Base-by-base conservation (phyloP, 108 stramenopile species). In the Conticribra guillardii region DNA sequence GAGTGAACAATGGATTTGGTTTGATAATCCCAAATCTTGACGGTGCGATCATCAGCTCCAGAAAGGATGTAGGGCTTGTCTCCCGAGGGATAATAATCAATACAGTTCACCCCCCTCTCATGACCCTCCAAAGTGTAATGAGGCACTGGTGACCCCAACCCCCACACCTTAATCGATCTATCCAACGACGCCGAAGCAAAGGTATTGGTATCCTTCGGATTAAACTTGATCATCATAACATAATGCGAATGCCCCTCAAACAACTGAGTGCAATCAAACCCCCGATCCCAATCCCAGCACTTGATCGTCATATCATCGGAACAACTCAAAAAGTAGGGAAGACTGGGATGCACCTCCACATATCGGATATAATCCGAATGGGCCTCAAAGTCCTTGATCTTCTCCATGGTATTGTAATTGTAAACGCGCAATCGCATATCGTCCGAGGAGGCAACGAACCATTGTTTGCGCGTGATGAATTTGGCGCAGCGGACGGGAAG, bases 401-500 rank as follows among this genome's bases (percentile, higher is more conserved):
- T 98, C 76, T 99, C 99, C 96, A 97, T 94, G 58, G 99, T 99
- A 74, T 98, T 98, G 88, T 98, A 99, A 77, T 99, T 99, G 92
- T 92, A 98, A 15, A 97, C 85, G 19, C 99, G 85, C 50, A 99
- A 31, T 54, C 90, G 80, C 95, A 96, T 96, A 67, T 96, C 94
- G 63, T 99, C 98, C 41, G 88, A 85, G 7, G 94, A 94, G 30
- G 95, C 89, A 1, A 99, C 68, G 69, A 99, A 91, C 97, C 97
- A 98, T 81, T 96, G 95, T 70, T 98, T 98, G 30, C 99, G 95
- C 26, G 91, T 86, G 60, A 99, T 88, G 80, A 98, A 99, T 53
- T 94, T 95, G 55, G 99, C 99, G 68, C 97, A 97, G 49, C 99
- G 92, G 1, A 99, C 96, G 19, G 99, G 99, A 4, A 96, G 80